A percentile compares a stretch with the other conserved stretches of the same genome.
Evolutionary conservation across 345 rosid species (phyloP).

Genomic region (Raphanus raphanistrum): DNA sequence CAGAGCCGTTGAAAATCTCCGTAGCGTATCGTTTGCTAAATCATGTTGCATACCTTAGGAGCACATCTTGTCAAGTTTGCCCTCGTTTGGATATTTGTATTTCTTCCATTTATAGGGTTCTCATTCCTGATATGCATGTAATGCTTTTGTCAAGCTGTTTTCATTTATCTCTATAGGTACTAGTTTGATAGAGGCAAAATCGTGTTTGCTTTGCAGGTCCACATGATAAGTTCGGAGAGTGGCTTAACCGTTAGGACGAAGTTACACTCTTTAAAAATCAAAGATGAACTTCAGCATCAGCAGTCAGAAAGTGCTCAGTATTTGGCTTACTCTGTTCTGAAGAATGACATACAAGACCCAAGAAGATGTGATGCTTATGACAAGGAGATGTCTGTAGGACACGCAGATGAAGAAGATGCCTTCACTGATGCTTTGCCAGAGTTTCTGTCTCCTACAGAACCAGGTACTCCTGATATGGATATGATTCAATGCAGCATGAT

Average conservation of each 20-base stretch:
- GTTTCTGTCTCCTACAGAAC: slow-evolving; percentile 65
- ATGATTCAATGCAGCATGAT: slow-evolving; percentile 44
- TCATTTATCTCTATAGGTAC: slow-evolving; percentile 4
- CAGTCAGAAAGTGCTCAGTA: slow-evolving; percentile 56
- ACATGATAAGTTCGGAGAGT: slow-evolving; percentile 64
- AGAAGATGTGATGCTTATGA: slow-evolving; percentile 39
- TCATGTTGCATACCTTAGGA: slow-evolving; percentile 7
- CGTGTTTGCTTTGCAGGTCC: slow-evolving; percentile 56
- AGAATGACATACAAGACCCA: slow-evolving; percentile 49
- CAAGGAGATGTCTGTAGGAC: slow-evolving; percentile 45
- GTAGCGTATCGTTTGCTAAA: slow-evolving; percentile 12
- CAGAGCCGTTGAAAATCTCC: slow-evolving; percentile 12
- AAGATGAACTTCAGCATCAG: slow-evolving; percentile 83
- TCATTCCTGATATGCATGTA: slow-evolving; percentile 12
- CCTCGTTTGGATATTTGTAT: slow-evolving; percentile 4
- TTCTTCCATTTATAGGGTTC: slow-evolving; percentile 22
- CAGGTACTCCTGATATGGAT: slow-evolving; percentile 51
- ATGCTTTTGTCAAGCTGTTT: background rate
- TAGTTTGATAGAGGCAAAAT: slow-evolving; percentile 25
- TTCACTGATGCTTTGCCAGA: slow-evolving; percentile 93
- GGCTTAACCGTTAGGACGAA: slow-evolving; percentile 76
- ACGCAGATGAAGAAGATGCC: slow-evolving; percentile 74
- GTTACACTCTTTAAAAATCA: slow-evolving; percentile 87
- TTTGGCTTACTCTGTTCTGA: slow-evolving; percentile 79
- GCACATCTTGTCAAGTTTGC: slow-evolving; percentile 12